Percentiles rank a stretch among this genome's conserved stretches.
phyloP scores from a whole-genome alignment of 208 protist species.

The Wallacemonas sp. region DNA sequence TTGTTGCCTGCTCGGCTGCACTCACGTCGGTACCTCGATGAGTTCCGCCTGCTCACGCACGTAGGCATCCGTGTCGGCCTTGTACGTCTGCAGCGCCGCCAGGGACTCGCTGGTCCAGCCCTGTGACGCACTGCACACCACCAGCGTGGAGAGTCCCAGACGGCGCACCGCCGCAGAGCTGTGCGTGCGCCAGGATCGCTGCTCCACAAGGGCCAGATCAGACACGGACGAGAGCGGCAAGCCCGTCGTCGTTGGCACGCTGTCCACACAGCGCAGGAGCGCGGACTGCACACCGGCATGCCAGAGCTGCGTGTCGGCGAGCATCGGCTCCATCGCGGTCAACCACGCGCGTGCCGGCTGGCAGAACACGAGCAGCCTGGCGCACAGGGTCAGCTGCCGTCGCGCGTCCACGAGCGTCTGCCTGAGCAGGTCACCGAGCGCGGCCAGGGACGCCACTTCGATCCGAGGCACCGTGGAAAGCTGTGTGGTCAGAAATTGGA shows the following conservation, averaged over 20 bases:
- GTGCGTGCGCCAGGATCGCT: constrained; percentile 5
- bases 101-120: constrained; percentile 20
- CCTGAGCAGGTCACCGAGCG: not conserved
- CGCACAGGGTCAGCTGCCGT: not conserved
- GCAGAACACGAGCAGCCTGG: not conserved
- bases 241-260: not conserved
- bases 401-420: not conserved
- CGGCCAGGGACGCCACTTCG: not conserved
- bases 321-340: constrained; percentile 16
- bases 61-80: constrained; percentile 21
- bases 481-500: not conserved
- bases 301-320: constrained; percentile 6
- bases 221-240: not conserved
- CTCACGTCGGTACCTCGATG: not conserved
- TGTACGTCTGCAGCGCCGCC: constrained; percentile 13
- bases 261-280: not conserved
- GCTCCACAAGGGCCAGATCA: constrained; percentile 16
- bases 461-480: not conserved
- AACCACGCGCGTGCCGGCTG: not conserved
- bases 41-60: constrained; percentile 28
- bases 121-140: not conserved
- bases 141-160: constrained; percentile 22
- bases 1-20: too few relatives aligned
- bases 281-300: constrained; percentile 20
- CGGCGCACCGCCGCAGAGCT: constrained; percentile 22